Percentiles rank a stretch among this genome's conserved stretches.
phyloP scores from a whole-genome alignment of 2,329 filamentous ascomycete genomes.

The Knufia petricola region DNA sequence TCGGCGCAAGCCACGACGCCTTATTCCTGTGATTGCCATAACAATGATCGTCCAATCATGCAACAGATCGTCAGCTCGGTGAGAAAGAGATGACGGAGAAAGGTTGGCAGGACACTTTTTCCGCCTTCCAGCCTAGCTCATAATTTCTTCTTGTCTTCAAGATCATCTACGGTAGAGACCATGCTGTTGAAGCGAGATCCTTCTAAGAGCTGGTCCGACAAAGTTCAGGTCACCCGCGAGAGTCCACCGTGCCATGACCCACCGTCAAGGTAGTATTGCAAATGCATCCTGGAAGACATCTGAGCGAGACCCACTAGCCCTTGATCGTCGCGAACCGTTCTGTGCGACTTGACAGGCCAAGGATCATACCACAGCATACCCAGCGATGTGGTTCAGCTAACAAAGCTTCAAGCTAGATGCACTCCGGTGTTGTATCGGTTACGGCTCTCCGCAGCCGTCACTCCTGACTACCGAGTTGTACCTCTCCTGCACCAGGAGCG shows the following conservation, averaged over 20 bases:
- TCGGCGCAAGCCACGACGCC: background rate
- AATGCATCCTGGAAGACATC: background rate
- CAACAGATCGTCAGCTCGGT: background rate
- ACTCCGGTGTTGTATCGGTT: background rate
- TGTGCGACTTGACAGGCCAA: background rate
- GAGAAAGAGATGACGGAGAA: background rate
- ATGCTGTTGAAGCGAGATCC: background rate
- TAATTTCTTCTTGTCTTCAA: background rate
- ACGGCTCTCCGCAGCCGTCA: background rate
- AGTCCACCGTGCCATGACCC: background rate
- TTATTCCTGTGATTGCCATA: background rate
- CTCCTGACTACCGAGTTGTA: no score
- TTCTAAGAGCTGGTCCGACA: no score
- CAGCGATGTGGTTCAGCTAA: background rate
- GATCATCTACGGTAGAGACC: no score
- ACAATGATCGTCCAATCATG: background rate
- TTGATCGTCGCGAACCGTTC: background rate
- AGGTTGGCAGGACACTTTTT: background rate
- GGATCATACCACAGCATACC: background rate
- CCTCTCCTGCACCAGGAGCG: no score
- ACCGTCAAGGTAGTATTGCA: background rate
- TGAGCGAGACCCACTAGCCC: background rate
- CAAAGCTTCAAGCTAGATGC: background rate
- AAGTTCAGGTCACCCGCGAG: background rate
- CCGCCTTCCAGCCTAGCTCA: background rate